phyloP scores from a whole-genome alignment of 805 yeast species.

The Kregervanrija pseudodelftensis region DNA sequence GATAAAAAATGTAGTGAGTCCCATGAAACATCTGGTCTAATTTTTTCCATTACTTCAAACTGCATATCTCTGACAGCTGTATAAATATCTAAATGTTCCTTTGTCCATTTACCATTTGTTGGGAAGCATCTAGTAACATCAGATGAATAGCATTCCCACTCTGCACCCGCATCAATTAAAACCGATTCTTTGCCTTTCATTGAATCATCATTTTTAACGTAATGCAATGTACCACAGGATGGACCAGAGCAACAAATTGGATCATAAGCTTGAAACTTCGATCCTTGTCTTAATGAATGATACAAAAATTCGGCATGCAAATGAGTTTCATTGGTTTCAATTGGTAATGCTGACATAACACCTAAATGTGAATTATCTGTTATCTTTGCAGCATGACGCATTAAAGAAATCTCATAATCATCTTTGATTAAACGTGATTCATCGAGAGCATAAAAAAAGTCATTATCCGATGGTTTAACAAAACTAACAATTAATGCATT shows the following conservation, averaged over 20 bases:
- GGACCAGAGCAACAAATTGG: constrained; percentile 96
- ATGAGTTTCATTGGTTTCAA: constrained; percentile 82
- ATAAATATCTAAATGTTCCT: constrained; percentile 79
- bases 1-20: constrained; percentile 76
- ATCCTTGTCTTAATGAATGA: constrained; percentile 90
- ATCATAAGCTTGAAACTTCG: constrained; percentile 82
- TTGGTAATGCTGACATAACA: constrained; percentile 88
- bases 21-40: constrained; percentile 82
- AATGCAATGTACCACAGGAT: constrained; percentile 85
- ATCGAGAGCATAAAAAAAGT: constrained; percentile 68
- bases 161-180: constrained; percentile 94
- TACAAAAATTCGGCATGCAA: constrained; percentile 93
- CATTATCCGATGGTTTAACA: constrained; percentile 38
- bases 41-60: constrained; percentile 53
- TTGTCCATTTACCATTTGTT: constrained; percentile 79
- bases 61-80: constrained; percentile 82
- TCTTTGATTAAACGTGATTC: constrained; percentile 86
- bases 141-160: constrained; percentile 87
- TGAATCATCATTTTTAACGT: constrained; percentile 70
- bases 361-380: constrained; percentile 86
- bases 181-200: constrained; percentile 55
- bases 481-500: constrained; percentile 23
- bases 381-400: constrained; percentile 76
- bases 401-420: constrained; percentile 63
- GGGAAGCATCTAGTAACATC: constrained; percentile 98